Evolutionary conservation across 1,284 basidiomycete species (phyloP).

Genomic region (Meira miltonrushii): DNA sequence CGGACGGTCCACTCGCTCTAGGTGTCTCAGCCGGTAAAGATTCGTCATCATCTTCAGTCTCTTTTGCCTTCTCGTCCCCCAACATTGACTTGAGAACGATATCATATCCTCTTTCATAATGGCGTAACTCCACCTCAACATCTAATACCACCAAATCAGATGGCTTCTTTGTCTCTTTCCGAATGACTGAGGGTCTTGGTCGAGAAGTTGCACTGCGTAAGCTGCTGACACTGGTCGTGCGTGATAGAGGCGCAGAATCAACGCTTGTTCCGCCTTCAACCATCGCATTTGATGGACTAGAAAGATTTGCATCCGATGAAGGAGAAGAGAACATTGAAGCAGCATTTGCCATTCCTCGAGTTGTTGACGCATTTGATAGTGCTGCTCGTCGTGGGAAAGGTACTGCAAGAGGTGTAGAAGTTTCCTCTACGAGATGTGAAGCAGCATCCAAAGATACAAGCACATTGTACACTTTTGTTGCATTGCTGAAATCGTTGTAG

Average conservation of each 20-base stretch:
- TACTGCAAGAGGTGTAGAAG: neutral
- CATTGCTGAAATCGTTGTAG: slow-evolving; percentile 29
- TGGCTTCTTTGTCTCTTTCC: slow-evolving; percentile 22
- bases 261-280: neutral
- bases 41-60: slow-evolving; percentile 6
- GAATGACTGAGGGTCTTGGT: slow-evolving; percentile 24
- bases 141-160: slow-evolving; percentile 35
- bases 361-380: slow-evolving; percentile 29
- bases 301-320: neutral
- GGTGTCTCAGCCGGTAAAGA: neutral
- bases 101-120: slow-evolving; percentile 46
- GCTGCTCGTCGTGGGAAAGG: slow-evolving; percentile 13
- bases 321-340: neutral
- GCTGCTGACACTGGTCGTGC: slow-evolving; percentile 30
- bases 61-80: neutral
- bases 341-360: slow-evolving; percentile 22
- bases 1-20: neutral
- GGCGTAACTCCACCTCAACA: slow-evolving; percentile 45
- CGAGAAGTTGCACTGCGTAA: slow-evolving; percentile 18
- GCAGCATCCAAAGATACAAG: slow-evolving; percentile 1
- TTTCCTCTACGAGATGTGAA: neutral
- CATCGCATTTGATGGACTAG: neutral
- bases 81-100: slow-evolving; percentile 33
- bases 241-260: slow-evolving; percentile 17
- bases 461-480: slow-evolving; percentile 17